These are phyloP conservation scores for Gossypium laxum DNA, from an alignment of 441 rosid genomes.

Conservation along the genomic window DNA sequence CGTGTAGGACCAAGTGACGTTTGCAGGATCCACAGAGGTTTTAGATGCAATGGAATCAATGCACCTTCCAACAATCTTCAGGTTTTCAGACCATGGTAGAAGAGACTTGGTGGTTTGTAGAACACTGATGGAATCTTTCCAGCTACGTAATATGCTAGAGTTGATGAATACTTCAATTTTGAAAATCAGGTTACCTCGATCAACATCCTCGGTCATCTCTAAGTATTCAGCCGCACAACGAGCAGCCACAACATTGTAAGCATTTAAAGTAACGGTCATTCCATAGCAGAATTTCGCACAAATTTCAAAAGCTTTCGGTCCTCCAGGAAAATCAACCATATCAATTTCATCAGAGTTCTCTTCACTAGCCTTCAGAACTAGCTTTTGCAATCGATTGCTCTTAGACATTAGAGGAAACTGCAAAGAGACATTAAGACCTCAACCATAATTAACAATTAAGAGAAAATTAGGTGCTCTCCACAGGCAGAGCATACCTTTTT, in stretches of 20 bases:
- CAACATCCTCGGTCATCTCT: constrained; percentile 82
- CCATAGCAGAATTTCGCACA: constrained; percentile 96
- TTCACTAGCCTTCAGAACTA: constrained; percentile 43
- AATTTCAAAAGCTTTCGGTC: constrained; percentile 77
- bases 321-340: constrained; percentile 71
- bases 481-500: background rate
- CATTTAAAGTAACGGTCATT: constrained; percentile 74
- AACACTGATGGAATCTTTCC: constrained; percentile 92
- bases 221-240: constrained; percentile 93
- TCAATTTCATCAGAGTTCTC: constrained; percentile 49
- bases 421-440: constrained; percentile 15
- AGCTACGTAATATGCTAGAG: constrained; percentile 74
- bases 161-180: constrained; percentile 83
- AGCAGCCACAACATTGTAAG: constrained; percentile 72
- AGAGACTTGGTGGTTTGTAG: constrained; percentile 77
- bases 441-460: background rate
- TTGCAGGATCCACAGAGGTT: constrained; percentile 64
- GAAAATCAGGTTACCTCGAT: constrained; percentile 68
- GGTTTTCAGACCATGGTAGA: constrained; percentile 76
- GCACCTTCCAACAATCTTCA: constrained; percentile 77
- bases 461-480: background rate
- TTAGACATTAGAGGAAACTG: constrained; percentile 93
- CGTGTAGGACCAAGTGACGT: constrained; percentile 80
- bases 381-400: constrained; percentile 61
- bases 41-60: constrained; percentile 78